Evolutionary conservation across 2,329 filamentous ascomycete genomes (phyloP).

Genomic region (Monilinia aucupariae): DNA sequence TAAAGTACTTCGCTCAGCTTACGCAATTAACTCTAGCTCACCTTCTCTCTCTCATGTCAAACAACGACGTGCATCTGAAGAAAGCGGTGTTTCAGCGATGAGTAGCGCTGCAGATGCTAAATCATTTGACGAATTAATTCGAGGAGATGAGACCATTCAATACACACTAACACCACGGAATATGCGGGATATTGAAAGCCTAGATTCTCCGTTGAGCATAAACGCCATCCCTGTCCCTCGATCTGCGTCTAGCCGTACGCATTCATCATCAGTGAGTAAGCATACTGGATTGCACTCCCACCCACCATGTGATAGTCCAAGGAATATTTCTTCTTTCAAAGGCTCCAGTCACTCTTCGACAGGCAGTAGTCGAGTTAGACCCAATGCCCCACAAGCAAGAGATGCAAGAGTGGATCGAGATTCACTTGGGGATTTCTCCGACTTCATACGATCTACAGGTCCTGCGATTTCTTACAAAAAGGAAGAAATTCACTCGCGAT

Average conservation of each 20-base stretch:
- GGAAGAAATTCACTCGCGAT: conserved; percentile 26
- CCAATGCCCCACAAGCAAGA: conserved; percentile 45
- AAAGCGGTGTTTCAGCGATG: conserved; percentile 38
- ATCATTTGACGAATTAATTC: conserved; percentile 73
- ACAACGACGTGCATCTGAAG: conserved; percentile 53
- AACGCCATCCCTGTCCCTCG: conserved; percentile 21
- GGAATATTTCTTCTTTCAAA: neutral
- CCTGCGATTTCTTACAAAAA: conserved; percentile 47
- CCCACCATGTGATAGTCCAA: conserved; percentile 18
- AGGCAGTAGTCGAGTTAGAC: conserved; percentile 24
- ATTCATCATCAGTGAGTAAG: conserved; percentile 30
- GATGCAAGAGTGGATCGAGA: conserved; percentile 68
- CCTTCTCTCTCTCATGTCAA: conserved; percentile 46
- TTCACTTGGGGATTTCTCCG: conserved; percentile 75
- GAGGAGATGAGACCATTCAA: conserved; percentile 76
- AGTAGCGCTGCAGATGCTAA: conserved; percentile 54
- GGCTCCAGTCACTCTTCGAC: conserved; percentile 18
- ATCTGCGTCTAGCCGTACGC: conserved; percentile 27
- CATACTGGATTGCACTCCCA: conserved; percentile 26
- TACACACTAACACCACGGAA: conserved; percentile 76
- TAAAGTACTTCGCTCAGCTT: conserved; percentile 27
- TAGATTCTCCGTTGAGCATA: conserved; percentile 34
- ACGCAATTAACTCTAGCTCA: conserved; percentile 48
- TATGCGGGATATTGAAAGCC: conserved; percentile 70
- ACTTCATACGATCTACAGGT: conserved; percentile 66